phyloP scores from a whole-genome alignment of 345 rosid species.

The Camelina laxa region DNA sequence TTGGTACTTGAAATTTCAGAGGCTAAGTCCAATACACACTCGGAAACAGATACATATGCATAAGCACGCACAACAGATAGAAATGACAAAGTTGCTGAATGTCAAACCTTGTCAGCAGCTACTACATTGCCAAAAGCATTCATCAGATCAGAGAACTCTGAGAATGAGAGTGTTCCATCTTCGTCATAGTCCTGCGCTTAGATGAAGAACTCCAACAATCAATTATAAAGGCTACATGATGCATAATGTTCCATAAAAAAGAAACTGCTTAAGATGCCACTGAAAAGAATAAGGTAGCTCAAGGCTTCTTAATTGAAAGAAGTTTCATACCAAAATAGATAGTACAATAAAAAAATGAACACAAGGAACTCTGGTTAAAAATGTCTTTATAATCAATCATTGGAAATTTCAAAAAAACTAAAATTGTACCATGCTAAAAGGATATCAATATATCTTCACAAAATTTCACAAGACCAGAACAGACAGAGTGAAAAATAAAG shows the following conservation, averaged over 20 bases:
- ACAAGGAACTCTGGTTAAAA: background rate
- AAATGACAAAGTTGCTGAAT: conserved; percentile 19
- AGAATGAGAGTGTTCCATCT: conserved; percentile 84
- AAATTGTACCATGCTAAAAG: no score
- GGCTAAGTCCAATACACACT: conserved; percentile 29
- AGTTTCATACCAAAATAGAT: conserved; percentile 9
- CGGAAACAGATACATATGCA: conserved; percentile 14
- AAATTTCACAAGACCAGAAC: conserved; percentile 4
- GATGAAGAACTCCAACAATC: conserved; percentile 37
- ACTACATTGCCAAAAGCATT: conserved; percentile 84
- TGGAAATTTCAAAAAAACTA: no score
- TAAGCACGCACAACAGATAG: conserved; percentile 11
- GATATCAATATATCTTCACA: background rate
- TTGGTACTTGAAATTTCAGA: conserved; percentile 1
- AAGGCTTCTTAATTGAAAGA: background rate
- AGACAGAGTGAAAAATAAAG: background rate
- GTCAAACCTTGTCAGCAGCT: conserved; percentile 78
- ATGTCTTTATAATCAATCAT: background rate
- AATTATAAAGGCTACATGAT: conserved; percentile 17
- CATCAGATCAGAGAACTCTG: conserved; percentile 84
- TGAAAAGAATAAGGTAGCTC: conserved; percentile 19
- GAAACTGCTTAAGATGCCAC: conserved; percentile 15
- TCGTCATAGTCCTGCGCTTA: conserved; percentile 70
- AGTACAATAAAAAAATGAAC: background rate
- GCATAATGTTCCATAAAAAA: background rate